These are phyloP conservation scores for Carex parvula DNA, from an alignment of 176 grass and related monocot species.

Conservation along the genomic window DNA sequence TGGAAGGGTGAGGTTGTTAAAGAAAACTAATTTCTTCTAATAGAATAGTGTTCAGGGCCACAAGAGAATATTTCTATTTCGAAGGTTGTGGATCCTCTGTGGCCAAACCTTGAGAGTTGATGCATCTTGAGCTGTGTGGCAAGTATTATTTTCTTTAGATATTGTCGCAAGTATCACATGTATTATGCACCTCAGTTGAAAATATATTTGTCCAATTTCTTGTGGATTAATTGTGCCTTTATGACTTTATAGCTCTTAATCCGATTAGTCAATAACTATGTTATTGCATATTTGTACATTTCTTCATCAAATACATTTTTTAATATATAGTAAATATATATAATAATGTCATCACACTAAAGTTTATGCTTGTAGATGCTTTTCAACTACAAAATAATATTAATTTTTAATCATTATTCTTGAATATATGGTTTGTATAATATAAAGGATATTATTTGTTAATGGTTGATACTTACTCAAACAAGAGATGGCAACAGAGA, in stretches of 20 bases:
- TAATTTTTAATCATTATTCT: not conserved
- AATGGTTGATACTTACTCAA: too few relatives aligned
- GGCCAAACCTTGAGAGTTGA: not conserved
- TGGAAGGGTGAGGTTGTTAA: slow-evolving; percentile 24
- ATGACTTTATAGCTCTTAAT: too few relatives aligned
- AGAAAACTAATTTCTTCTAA: slow-evolving; percentile 31
- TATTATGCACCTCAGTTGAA: too few relatives aligned
- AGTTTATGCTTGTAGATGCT: not conserved
- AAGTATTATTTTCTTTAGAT: not conserved
- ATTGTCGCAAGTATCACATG: not conserved
- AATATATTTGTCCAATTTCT: too few relatives aligned
- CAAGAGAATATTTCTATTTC: slow-evolving; percentile 26
- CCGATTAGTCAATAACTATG: not conserved
- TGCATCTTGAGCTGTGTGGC: not conserved
- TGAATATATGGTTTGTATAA: not conserved
- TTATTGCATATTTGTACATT: not conserved
- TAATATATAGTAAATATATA: too few relatives aligned
- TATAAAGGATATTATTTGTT: not conserved
- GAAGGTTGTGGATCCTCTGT: not conserved
- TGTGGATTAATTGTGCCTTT: too few relatives aligned
- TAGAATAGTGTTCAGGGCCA: slow-evolving; percentile 17
- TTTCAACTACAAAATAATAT: not conserved
- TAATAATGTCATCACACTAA: not conserved
- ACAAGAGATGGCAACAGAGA: not conserved
- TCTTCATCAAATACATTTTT: not conserved